Base-by-base conservation (phyloP, 2,329 filamentous ascomycete genomes). In the Fusarium napiforme region DNA sequence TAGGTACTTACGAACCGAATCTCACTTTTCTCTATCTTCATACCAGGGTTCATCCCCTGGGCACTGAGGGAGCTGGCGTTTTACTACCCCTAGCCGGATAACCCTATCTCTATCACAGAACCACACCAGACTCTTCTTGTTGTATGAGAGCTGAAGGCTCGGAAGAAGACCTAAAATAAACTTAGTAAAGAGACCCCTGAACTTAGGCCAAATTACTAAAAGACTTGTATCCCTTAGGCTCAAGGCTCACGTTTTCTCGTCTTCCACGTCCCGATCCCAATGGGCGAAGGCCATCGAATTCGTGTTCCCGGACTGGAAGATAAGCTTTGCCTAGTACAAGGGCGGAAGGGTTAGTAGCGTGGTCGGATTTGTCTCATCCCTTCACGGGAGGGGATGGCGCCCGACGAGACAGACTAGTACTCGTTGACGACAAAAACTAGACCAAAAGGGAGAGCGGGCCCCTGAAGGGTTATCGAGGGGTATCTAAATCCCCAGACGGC, bases 1-100 rank as follows among this genome's bases (percentile, higher is more conserved):
- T 0, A n/a, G 10, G 14, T 2, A 2, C 14, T 10, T n/a, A 0
- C 3, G 9, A 6, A 4, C 1, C 9, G 9, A 4, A n/a, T 1
- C 19, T n/a, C 2, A 9, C 14, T 8, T 16, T 12, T 16, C 45
- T 47, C 7, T 19, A 30, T n/a, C 7, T 2, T 11, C 19, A n/a
- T 4, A 6, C 9, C 9, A n/a, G 15, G 19, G 14, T 1, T n/a
- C 9, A 49, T 49, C 9, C 46, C 46, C 28, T 49, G 28, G 4
- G 9, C 2, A n/a, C 19, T 7, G 9, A 26, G 46, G 46, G 46
- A 49, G 19, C 28, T 49, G 45, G 7, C 4, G 1, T 1, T n/a
- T 11, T 30, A 47, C 26, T n/a, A 1, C 14, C 45, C 12, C 12
- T 8, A 1, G 8, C 4, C 3, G 9, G 4, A 2, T 2, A n/a